These are phyloP conservation scores for Alloteropsis semialata DNA, from an alignment of 176 grass and related monocot genomes.

Conservation along the genomic window DNA sequence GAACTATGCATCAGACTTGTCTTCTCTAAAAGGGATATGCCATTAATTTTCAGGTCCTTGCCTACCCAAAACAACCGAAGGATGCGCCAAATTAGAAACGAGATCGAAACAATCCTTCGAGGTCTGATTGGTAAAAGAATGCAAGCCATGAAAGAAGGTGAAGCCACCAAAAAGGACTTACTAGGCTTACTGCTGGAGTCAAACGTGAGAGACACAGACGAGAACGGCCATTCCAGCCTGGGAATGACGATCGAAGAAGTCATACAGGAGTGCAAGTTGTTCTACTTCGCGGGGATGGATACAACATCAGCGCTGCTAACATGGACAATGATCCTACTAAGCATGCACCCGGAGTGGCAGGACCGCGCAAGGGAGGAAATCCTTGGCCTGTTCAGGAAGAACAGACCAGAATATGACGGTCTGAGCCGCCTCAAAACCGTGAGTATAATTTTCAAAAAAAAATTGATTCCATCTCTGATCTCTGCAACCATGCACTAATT, in stretches of 20 bases:
- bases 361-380: slow-evolving; percentile 59
- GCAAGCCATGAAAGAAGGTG: slow-evolving; percentile 27
- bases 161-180: slow-evolving; percentile 35
- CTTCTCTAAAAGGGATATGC: background rate
- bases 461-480: background rate
- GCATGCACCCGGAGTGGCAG: slow-evolving; percentile 70
- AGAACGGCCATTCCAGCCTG: background rate
- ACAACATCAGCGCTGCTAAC: slow-evolving; percentile 71
- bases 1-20: too few species aligned
- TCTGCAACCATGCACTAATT: background rate
- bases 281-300: slow-evolving; percentile 78
- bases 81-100: slow-evolving; percentile 35
- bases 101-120: slow-evolving; percentile 34
- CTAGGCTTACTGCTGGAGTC: slow-evolving; percentile 51
- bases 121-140: slow-evolving; percentile 45
- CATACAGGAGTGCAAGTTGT: slow-evolving; percentile 72
- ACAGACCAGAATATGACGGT: slow-evolving; percentile 37
- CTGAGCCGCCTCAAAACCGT: slow-evolving; percentile 53
- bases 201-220: slow-evolving; percentile 25
- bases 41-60: slow-evolving; percentile 28
- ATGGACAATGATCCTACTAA: slow-evolving; percentile 62
- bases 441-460: background rate
- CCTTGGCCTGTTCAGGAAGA: slow-evolving; percentile 33
- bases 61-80: slow-evolving; percentile 45
- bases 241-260: slow-evolving; percentile 52